Evolutionary conservation across 2,329 filamentous ascomycete species (phyloP), one percentile per base, ranked within the genome.

Genomic region (Eutypella sp.): DNA sequence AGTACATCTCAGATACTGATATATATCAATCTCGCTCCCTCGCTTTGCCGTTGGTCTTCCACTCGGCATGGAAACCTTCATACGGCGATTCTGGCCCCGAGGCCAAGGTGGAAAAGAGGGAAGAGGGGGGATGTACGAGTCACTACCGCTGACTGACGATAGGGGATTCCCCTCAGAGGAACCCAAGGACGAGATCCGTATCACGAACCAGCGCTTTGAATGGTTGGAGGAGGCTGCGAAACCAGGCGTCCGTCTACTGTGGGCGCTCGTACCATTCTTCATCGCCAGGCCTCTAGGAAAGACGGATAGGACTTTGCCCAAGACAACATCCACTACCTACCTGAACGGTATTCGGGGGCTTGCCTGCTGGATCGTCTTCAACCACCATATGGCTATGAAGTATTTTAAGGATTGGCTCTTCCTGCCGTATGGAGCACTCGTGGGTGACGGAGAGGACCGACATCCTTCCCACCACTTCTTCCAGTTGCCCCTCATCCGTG

Each of bases 301-400:
- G 37, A 45, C 43, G 20, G 43, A 45, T 19, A 36, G 43, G 24
- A 40, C 19, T 3, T 25, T 45, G 5, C 43, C 43, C 2, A 29
- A 13, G 10, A 40, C 43, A 13, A 37, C 29, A 18, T 37, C 43
- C 16, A 45, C 43, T 11, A 40, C 37, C 16, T 45, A 45, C 16
- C 43, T 45, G 13, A 45, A 45, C 43, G 43, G 43, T 23, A 40
- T 45, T 37, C 43, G 43, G 15, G 43, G 36, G 16, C 43, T 45
- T n/a, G 43, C 43, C 8, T 45, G 43, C 25, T 45, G 36, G 36
- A 20, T 31, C 24, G 43, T 45, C n/a, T 19, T 45, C 24, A 45
- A 45, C 43, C 36, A 45, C 43, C 43, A 45, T 22, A 31, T 40
- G 23, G 29, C 27, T 13, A 40, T 40, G 43, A 22, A 31, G 4